Evolutionary conservation across 805 yeast species (phyloP).

Genomic region (Maudiozyma bulderi): DNA sequence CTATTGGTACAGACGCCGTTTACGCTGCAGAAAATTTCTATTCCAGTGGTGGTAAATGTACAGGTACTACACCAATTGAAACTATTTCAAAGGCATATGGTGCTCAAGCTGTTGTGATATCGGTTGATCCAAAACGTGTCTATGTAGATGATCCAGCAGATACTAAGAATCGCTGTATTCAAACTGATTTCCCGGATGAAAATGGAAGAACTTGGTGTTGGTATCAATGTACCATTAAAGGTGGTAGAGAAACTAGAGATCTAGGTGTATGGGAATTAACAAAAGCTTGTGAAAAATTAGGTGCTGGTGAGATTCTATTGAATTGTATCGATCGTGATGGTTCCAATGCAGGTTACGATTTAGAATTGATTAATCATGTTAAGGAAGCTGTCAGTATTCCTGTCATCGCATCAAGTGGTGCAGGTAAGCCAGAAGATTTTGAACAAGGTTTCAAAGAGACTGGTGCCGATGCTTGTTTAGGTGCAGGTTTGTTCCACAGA

Average conservation of each 20-base stretch:
- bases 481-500: constrained; percentile 98
- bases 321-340: constrained; percentile 98
- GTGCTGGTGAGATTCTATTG: constrained; percentile 90
- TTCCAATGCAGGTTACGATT: constrained; percentile 85
- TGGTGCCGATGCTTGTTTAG: constrained; percentile 89
- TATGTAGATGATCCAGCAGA: constrained; percentile 53
- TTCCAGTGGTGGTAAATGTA: constrained; percentile 43
- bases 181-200: constrained; percentile 67
- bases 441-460: constrained; percentile 77
- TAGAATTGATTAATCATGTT: constrained; percentile 72
- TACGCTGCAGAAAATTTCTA: constrained; percentile 78
- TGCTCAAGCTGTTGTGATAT: constrained; percentile 92
- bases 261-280: constrained; percentile 88
- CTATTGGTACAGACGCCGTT: constrained; percentile 97
- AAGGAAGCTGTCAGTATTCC: constrained; percentile 76
- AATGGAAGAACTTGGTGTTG: constrained; percentile 82
- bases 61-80: constrained; percentile 84
- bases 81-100: constrained; percentile 89
- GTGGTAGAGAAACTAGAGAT: constrained; percentile 87
- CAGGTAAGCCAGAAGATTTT: constrained; percentile 89
- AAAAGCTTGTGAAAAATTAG: constrained; percentile 79
- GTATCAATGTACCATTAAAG: constrained; percentile 93
- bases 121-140: constrained; percentile 92
- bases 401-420: constrained; percentile 96
- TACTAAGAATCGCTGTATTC: constrained; percentile 53